Conservation (phyloP, 2,329 filamentous ascomycete genomes). For the Grosmannia huntii region DNA sequence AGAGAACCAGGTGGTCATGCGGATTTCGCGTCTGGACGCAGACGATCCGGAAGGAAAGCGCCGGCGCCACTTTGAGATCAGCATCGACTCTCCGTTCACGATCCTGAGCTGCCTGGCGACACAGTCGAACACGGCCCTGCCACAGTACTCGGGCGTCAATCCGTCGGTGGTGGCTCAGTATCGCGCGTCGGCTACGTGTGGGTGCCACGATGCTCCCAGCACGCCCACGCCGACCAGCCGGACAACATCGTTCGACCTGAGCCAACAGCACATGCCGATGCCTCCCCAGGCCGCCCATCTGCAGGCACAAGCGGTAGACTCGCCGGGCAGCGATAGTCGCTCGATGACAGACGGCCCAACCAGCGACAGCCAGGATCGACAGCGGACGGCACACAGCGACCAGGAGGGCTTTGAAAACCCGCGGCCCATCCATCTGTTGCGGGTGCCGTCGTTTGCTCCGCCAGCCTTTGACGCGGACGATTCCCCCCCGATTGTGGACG, state of each 20-base stretch:
- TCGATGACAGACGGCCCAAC: neutral
- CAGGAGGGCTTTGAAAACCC: slow-evolving; percentile 21
- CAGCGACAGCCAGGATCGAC: slow-evolving; percentile 12
- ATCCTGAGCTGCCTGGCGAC: slow-evolving; percentile 90
- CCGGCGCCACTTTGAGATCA: slow-evolving; percentile 86
- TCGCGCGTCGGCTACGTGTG: slow-evolving; percentile 34
- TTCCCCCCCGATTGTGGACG: slow-evolving; percentile 43
- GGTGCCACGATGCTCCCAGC: slow-evolving; percentile 38
- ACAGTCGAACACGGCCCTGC: slow-evolving; percentile 74
- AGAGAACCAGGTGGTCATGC: slow-evolving; percentile 64
- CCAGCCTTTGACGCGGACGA: slow-evolving; percentile 75
- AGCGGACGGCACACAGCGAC: slow-evolving; percentile 21
- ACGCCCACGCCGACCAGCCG: slow-evolving; percentile 50
- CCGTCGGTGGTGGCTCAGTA: slow-evolving; percentile 30
- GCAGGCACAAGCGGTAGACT: slow-evolving; percentile 1
- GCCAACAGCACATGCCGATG: slow-evolving; percentile 29
- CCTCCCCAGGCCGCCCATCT: slow-evolving; percentile 47
- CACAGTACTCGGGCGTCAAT: slow-evolving; percentile 54
- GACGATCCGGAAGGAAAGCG: slow-evolving; percentile 59
- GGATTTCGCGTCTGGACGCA: slow-evolving; percentile 71
- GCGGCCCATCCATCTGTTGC: slow-evolving; percentile 72
- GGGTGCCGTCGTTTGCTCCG: slow-evolving; percentile 76
- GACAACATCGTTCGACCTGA: slow-evolving; percentile 43
- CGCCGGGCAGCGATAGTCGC: slow-evolving; percentile 1
- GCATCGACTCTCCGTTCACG: slow-evolving; percentile 89